Conservation (phyloP, 352 stramenopile genomes). For the Pilasporangium apinafurcum region DNA sequence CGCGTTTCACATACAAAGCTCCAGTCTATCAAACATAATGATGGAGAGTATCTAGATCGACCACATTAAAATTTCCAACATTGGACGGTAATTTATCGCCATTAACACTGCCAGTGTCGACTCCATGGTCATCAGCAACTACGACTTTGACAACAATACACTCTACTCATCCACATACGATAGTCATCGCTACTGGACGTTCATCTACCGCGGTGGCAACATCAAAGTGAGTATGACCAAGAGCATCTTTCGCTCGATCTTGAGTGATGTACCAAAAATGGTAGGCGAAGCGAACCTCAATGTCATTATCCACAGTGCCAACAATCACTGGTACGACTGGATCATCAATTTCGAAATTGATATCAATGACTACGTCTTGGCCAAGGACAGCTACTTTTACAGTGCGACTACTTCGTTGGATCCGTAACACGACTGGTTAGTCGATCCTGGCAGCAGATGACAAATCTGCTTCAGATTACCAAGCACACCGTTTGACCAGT, state of each 20-base stretch:
- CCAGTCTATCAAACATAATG: too few species aligned
- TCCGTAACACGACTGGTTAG: too few species aligned
- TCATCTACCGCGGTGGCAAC: slow-evolving; percentile 18
- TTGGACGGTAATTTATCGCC: slow-evolving; percentile 34
- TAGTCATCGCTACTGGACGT: slow-evolving; percentile 43
- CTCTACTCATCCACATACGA: slow-evolving; percentile 34
- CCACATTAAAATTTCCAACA: slow-evolving; percentile 26
- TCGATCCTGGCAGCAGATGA: too few species aligned
- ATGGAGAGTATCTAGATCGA: slow-evolving; percentile 31
- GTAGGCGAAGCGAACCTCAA: slow-evolving; percentile 10
- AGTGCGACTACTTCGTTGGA: too few species aligned
- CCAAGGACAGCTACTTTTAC: too few species aligned
- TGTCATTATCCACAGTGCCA: slow-evolving; percentile 19
- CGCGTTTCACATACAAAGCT: slow-evolving; percentile 33
- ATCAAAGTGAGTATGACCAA: slow-evolving; percentile 18
- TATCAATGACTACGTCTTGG: too few species aligned
- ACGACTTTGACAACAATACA: slow-evolving; percentile 40
- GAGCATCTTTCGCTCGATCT: slow-evolving; percentile 33
- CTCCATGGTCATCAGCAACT: slow-evolving; percentile 42
- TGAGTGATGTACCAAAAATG: slow-evolving; percentile 23
- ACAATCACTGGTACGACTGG: slow-evolving; percentile 41
- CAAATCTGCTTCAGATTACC: too few species aligned
- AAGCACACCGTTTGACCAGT: too few species aligned
- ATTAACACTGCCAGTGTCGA: slow-evolving; percentile 20
- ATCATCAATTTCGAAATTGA: too few species aligned